Evolutionary conservation across 2,329 filamentous ascomycete species (phyloP).

Genomic region (Parascedosporium putredinis): DNA sequence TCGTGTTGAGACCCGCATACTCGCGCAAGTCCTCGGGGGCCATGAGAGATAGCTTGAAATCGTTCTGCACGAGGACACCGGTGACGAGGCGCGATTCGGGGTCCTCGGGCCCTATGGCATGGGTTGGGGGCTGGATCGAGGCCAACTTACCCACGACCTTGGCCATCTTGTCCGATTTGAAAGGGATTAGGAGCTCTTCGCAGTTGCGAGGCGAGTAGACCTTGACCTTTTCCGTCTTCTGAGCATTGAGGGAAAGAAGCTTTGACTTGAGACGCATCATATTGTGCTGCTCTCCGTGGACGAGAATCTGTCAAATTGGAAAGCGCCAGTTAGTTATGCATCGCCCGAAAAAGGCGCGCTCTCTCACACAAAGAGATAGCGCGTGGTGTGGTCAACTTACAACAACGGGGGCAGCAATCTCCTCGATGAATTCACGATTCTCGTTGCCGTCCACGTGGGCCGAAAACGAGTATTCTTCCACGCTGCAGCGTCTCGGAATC

Average conservation of each 20-base stretch:
- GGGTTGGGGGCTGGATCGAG: slow-evolving; percentile 58
- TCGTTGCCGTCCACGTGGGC: slow-evolving; percentile 94
- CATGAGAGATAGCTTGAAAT: slow-evolving; percentile 96
- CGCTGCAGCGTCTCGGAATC: slow-evolving; percentile 84
- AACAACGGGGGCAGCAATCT: slow-evolving; percentile 83
- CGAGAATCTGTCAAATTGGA: slow-evolving; percentile 44
- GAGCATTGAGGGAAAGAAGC: slow-evolving; percentile 79
- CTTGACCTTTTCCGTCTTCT: slow-evolving; percentile 72
- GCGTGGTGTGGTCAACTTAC: slow-evolving; percentile 43
- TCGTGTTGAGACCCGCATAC: slow-evolving; percentile 93
- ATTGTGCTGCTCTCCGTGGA: slow-evolving; percentile 94
- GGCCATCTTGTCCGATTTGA: slow-evolving; percentile 88
- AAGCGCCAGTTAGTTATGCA: not conserved
- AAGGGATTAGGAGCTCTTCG: slow-evolving; percentile 88
- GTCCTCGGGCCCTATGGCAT: slow-evolving; percentile 19
- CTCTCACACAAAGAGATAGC: not conserved
- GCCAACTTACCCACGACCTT: slow-evolving; percentile 94
- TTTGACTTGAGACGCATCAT: slow-evolving; percentile 97
- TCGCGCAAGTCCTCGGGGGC: slow-evolving; percentile 90
- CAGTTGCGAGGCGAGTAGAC: slow-evolving; percentile 92
- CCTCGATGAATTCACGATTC: slow-evolving; percentile 94
- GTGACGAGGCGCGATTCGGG: slow-evolving; percentile 50
- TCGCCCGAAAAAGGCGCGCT: not conserved
- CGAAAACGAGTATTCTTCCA: slow-evolving; percentile 91
- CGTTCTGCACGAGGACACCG: slow-evolving; percentile 91